These are phyloP conservation scores for Paramecium sexaurelia DNA, from an alignment of 73 alveolate genomes.

Conservation along the genomic window DNA sequence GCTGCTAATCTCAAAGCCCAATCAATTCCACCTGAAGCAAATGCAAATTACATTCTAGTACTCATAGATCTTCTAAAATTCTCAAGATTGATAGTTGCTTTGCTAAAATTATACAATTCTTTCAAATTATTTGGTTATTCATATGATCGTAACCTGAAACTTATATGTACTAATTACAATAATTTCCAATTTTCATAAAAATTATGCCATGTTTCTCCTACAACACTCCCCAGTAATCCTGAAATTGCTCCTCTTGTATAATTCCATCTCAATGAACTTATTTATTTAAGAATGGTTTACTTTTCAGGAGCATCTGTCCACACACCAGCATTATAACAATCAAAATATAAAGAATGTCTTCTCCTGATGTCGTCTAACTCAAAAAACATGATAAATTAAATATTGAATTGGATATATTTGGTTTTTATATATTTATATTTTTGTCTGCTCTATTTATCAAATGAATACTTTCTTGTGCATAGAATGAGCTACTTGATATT, in stretches of 20 bases:
- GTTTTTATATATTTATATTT: background rate
- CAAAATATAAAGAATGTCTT: slow-evolving; percentile 68
- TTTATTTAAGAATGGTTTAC: background rate
- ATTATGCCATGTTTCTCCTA: slow-evolving; percentile 38
- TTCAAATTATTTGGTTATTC: slow-evolving; percentile 42
- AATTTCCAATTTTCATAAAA: slow-evolving; percentile 61
- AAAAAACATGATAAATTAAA: slow-evolving; percentile 56
- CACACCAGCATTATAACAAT: slow-evolving; percentile 61
- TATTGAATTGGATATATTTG: slow-evolving; percentile 52
- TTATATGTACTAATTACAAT: background rate
- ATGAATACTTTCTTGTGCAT: slow-evolving; percentile 52
- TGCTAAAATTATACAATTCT: slow-evolving; percentile 23
- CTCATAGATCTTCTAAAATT: slow-evolving; percentile 58
- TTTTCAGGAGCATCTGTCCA: slow-evolving; percentile 69
- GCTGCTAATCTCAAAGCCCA: slow-evolving; percentile 66
- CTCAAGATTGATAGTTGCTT: slow-evolving; percentile 50
- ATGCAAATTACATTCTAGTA: slow-evolving; percentile 63
- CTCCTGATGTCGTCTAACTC: slow-evolving; percentile 71
- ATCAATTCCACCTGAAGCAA: slow-evolving; percentile 59
- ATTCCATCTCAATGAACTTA: slow-evolving; percentile 63
- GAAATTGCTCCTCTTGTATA: slow-evolving; percentile 62
- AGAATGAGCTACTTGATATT: slow-evolving; percentile 16
- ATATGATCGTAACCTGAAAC: background rate
- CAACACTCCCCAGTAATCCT: slow-evolving; percentile 45
- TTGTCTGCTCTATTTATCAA: background rate